Evolutionary conservation across 2,329 filamentous ascomycete genomes (phyloP), one percentile per base, ranked within the genome.

Genomic region (Tolypocladium tropicale): DNA sequence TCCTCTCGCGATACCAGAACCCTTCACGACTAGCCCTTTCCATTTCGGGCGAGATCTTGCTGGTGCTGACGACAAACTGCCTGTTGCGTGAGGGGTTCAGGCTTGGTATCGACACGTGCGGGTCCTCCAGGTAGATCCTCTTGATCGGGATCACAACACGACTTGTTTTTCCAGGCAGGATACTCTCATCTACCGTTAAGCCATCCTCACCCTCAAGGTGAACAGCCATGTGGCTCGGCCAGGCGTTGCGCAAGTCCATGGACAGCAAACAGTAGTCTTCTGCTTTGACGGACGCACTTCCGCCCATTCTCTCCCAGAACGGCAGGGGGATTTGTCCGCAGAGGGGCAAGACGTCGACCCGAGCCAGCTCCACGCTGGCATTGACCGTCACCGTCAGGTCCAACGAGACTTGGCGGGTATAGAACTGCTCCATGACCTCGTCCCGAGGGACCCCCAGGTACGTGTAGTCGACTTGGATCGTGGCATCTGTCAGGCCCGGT

Each of bases 341-440:
- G 12, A 95, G 79, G 1, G 90, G 85, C 36, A 94, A 71, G 21
- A 95, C 78, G 65, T 96, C 92, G 61, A 92, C 84, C 39, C 90
- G 81, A 36, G 85, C 80, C 11, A 96, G 76, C 65, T 96, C 90
- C 30, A 96, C 79, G 65, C 90, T 94, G 4, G 91, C 89, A 66
- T 96, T 96, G 52, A 97, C 93, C 6, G 93, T 96, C 18, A 96
- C 82, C 0, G 87, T 89, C 56, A 97, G 75, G 16, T 90, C 88
- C 32, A 95, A 77, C 21, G 86, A 85, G 18, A 95, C 79, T 66
- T 94, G 89, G 41, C 92, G 82, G 0, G 92, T 96, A 66, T 91
- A 90, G 65, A 96, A 95, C 36, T 83, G 79, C 37, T 87, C 84
- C 28, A 80, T 78, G 2, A 92, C 74, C 56, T 91, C 83, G 14